These are phyloP conservation scores for Atkinsonella hypoxylon DNA, from an alignment of 2,329 filamentous ascomycete species.

Conservation along the genomic window DNA sequence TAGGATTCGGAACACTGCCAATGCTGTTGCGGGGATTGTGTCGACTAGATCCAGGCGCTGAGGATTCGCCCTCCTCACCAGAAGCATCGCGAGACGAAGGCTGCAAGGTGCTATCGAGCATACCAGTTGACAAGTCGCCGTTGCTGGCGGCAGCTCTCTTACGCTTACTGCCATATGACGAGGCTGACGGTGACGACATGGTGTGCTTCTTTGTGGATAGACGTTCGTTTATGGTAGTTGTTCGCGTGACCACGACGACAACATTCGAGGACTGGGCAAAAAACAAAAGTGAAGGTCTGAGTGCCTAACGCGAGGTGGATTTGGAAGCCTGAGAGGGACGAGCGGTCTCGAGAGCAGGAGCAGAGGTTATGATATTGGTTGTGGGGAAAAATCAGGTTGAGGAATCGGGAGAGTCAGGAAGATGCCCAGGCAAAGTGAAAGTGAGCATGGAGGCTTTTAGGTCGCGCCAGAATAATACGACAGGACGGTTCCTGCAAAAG, in stretches of 20 bases:
- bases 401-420: neutral
- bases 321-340: neutral
- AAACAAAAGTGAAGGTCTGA: neutral
- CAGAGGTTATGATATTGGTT: constrained; percentile 3
- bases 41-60: constrained; percentile 46
- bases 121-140: constrained; percentile 30
- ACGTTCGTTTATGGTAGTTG: neutral
- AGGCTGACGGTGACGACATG: constrained; percentile 50
- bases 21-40: constrained; percentile 49
- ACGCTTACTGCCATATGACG: constrained; percentile 55
- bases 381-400: constrained; percentile 1
- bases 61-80: constrained; percentile 68
- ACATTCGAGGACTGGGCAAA: neutral
- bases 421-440: neutral
- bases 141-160: constrained; percentile 56
- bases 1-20: constrained; percentile 48
- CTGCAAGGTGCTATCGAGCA: constrained; percentile 43
- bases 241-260: neutral
- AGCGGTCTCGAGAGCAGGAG: neutral
- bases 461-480: neutral
- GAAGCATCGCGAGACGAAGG: constrained; percentile 75
- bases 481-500: neutral
- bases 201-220: neutral
- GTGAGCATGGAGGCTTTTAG: neutral
- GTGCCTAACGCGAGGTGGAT: neutral